Evolutionary conservation across 2,329 filamentous ascomycete genomes (phyloP).

Genomic region (Zalaria sp.): DNA sequence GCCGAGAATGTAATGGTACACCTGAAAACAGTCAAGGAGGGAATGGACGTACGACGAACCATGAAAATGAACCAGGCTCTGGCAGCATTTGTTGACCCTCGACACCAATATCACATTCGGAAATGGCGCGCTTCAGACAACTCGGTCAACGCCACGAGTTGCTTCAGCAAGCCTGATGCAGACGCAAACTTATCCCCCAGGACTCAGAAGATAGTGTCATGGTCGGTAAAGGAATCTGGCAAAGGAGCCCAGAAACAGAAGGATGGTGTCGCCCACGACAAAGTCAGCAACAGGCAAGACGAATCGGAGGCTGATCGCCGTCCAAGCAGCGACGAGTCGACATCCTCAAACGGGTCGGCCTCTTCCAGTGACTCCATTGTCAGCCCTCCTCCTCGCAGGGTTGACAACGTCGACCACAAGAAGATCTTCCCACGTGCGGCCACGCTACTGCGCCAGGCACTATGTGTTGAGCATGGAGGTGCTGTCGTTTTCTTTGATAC

Average conservation of each 20-base stretch:
- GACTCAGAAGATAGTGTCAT: too few species aligned
- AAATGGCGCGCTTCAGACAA: neutral
- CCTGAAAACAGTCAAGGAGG: slow-evolving; percentile 19
- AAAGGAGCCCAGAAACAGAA: too few species aligned
- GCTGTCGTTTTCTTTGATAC: slow-evolving; percentile 28
- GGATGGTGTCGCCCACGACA: too few species aligned
- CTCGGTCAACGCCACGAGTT: too few species aligned
- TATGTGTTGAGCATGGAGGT: slow-evolving; percentile 22
- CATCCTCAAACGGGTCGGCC: neutral
- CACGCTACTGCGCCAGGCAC: slow-evolving; percentile 30
- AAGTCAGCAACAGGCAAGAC: too few species aligned
- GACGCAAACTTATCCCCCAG: too few species aligned
- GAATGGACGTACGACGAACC: slow-evolving; percentile 15
- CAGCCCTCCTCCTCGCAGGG: slow-evolving; percentile 4
- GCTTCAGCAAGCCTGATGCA: too few species aligned
- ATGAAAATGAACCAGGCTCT: slow-evolving; percentile 13
- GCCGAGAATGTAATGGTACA: slow-evolving; percentile 32
- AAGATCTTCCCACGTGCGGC: slow-evolving; percentile 32
- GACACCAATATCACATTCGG: slow-evolving; percentile 8
- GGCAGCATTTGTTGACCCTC: slow-evolving; percentile 11
- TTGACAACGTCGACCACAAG: slow-evolving; percentile 15
- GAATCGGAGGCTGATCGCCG: too few species aligned
- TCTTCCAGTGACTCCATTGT: neutral
- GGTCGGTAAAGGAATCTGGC: too few species aligned
- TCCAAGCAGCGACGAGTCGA: neutral